A percentile compares a stretch with the other conserved stretches of the same genome.
phyloP scores from a whole-genome alignment of 495 filamentous ascomycete genomes.

The Penicillium ochrochloron region DNA sequence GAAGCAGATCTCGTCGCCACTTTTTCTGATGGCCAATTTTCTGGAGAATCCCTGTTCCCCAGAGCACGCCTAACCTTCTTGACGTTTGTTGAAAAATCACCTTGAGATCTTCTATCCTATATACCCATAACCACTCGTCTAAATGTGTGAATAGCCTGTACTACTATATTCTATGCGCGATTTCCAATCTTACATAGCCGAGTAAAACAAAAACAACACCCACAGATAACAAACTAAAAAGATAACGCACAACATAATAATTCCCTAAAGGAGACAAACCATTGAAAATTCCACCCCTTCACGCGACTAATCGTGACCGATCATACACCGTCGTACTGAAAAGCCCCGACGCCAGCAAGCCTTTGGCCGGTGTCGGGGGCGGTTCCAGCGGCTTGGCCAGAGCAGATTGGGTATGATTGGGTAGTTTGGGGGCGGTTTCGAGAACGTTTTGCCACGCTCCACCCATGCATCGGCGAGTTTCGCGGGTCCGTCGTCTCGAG shows the following conservation, averaged over 20 bases:
- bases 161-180: background rate
- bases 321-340: constrained; percentile 7
- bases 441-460: constrained; percentile 48
- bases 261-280: background rate
- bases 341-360: constrained; percentile 8
- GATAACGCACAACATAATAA: background rate
- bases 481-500: background rate
- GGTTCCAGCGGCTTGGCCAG: constrained; percentile 16
- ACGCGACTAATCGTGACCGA: constrained; percentile 12
- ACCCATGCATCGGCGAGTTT: constrained; percentile 27
- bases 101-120: background rate
- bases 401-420: constrained; percentile 17
- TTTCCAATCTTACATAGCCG: constrained; percentile 22
- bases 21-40: constrained; percentile 14
- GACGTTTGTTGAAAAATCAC: background rate
- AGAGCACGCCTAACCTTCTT: background rate
- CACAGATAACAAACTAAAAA: background rate
- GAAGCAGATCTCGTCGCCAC: constrained; percentile 27
- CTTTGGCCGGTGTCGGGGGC: constrained; percentile 44
- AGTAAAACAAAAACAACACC: constrained; percentile 6
- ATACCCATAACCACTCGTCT: background rate
- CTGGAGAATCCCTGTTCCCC: constrained; percentile 28
- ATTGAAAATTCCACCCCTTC: constrained; percentile 6
- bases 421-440: constrained; percentile 28
- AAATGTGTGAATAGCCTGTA: background rate